A percentile compares a stretch with the other conserved stretches of the same genome.
phyloP scores from a whole-genome alignment of 352 stramenopile genomes.

The Globisporangium acanthophoron region DNA sequence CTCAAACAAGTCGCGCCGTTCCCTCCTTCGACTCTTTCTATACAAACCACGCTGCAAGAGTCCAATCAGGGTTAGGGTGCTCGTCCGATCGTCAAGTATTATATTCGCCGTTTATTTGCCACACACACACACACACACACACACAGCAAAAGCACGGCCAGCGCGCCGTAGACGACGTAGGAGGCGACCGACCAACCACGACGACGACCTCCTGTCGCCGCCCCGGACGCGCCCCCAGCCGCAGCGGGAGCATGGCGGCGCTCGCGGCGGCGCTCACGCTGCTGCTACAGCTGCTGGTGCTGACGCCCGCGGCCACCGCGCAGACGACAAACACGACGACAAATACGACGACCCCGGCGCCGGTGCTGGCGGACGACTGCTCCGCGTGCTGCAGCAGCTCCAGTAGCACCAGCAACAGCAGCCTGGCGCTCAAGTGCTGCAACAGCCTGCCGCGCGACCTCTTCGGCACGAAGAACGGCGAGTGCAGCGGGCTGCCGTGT shows the following conservation, averaged over 20 bases:
- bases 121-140: neutral
- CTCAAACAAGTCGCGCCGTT: neutral
- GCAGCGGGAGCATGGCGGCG: constrained; percentile 1
- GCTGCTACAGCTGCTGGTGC: neutral
- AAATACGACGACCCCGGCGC: constrained; percentile 7
- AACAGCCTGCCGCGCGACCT: constrained; percentile 33
- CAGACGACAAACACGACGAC: neutral
- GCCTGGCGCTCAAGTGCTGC: constrained; percentile 43
- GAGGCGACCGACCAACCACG: neutral
- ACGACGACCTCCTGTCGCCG: neutral
- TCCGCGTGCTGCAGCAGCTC: constrained; percentile 38
- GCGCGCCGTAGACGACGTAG: neutral
- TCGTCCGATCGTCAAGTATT: neutral
- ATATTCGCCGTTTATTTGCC: neutral
- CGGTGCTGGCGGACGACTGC: constrained; percentile 46
- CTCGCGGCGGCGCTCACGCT: neutral
- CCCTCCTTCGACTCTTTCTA: neutral
- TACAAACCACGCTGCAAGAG: neutral
- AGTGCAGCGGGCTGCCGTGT: constrained; percentile 74
- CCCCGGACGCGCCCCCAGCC: neutral
- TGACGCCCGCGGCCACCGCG: neutral
- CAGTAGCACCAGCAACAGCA: neutral
- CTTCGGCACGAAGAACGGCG: constrained; percentile 53
- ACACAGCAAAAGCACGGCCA: neutral
- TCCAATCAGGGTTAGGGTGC: neutral